Evolutionary conservation across 768 basidiomycete species (phyloP), one percentile per base, ranked within the genome.

Genomic region (Tricholoma matsutake): DNA sequence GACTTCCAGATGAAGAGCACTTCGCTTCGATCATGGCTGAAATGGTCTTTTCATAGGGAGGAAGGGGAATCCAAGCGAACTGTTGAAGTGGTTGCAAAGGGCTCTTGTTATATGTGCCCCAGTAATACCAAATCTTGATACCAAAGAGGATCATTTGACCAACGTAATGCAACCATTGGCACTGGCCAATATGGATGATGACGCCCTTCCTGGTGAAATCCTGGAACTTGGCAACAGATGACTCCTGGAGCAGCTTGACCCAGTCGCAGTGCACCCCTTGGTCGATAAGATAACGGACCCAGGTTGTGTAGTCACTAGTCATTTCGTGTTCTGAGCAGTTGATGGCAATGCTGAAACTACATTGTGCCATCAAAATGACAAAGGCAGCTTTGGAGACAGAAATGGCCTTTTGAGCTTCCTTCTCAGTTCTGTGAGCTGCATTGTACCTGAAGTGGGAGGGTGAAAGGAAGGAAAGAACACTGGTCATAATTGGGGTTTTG

Each of bases 141-240:
- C 37, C 37, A 39, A 34, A 55, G 25, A 35, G 18, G 18, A 35
- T 55, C 32, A 55, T 55, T 20, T 34, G 34, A 55, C 34, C 34
- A 39, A 55, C 32, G 34, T 35, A 55, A 55, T 55, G n/a, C n/a
- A n/a, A n/a, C n/a, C n/a, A n/a, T n/a, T n/a, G 34, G 18, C 54
- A 55, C 22, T 34, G 9, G 10, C 34, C 54, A 55, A 55, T 28
- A 39, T 55, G 54, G 25, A 55, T 39, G 32, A 55, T 55, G 54
- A 39, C 54, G 14, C 54, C 54, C 16, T 35, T 34, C 54, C 37
- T 34, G 18, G 1, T 39, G 37, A 7, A 34, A 55, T 34, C 35
- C 25, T 51, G 47, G 37, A 55, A 55, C 18, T 55, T 28, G 14
- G 34, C 32, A 6, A 55, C 22, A 34, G 37, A 16, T 6, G 37